phyloP scores from a whole-genome alignment of 108 stramenopile genomes.

The Cylindrotheca closterium region DNA sequence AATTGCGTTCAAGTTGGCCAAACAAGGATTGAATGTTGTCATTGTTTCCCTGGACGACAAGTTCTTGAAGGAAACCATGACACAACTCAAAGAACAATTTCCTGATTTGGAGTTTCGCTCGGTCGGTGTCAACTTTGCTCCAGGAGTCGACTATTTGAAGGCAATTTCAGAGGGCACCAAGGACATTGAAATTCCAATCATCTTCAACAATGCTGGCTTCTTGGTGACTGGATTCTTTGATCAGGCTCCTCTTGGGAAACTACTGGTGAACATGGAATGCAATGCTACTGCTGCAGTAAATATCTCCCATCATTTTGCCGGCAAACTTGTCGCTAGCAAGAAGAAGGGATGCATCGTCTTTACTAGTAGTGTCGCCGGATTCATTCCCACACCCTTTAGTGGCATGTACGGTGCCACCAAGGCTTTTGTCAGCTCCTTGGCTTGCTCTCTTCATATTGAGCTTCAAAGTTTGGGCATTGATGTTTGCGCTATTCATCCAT shows the following conservation, averaged over 20 bases:
- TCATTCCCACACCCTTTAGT: slow-evolving; percentile 97
- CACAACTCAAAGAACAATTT: slow-evolving; percentile 71
- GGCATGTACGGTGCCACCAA: slow-evolving; percentile 98
- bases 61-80: slow-evolving; percentile 82
- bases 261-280: slow-evolving; percentile 95
- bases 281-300: slow-evolving; percentile 94
- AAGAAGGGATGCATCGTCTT: slow-evolving; percentile 93
- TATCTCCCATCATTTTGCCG: slow-evolving; percentile 94
- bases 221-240: slow-evolving; percentile 99
- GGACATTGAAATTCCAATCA: slow-evolving; percentile 83
- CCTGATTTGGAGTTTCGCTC: slow-evolving; percentile 84
- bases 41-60: slow-evolving; percentile 94
- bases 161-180: slow-evolving; percentile 82
- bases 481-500: slow-evolving; percentile 96
- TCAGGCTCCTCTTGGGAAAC: slow-evolving; percentile 83
- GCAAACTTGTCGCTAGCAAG: slow-evolving; percentile 66
- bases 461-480: slow-evolving; percentile 91
- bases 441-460: slow-evolving; percentile 89
- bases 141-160: slow-evolving; percentile 87
- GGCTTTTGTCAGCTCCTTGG: slow-evolving; percentile 95
- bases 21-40: slow-evolving; percentile 96
- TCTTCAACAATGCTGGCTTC: slow-evolving; percentile 99
- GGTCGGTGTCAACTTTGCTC: slow-evolving; percentile 87
- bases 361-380: slow-evolving; percentile 96
- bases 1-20: slow-evolving; percentile 88